These are phyloP conservation scores for Aspergillus tanneri DNA, from an alignment of 2,329 filamentous ascomycete species.

Conservation along the genomic window DNA sequence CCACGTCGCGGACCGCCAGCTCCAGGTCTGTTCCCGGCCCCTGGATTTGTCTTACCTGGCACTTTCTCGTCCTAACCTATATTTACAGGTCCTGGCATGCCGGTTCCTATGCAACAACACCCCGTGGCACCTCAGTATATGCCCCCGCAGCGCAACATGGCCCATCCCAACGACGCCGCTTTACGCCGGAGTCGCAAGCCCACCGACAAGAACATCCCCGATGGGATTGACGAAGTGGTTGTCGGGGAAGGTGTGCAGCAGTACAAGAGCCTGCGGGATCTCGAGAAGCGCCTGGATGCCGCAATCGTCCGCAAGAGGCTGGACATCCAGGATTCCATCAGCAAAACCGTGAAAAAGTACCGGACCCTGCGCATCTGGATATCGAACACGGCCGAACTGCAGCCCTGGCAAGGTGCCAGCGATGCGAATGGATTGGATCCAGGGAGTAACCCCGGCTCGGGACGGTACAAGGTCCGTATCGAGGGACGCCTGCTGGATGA, in stretches of 20 bases:
- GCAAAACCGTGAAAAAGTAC: slow-evolving; percentile 72
- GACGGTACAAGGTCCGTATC: slow-evolving; percentile 79
- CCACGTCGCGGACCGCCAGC: slow-evolving; percentile 41
- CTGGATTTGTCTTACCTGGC: slow-evolving; percentile 11
- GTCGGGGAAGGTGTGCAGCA: slow-evolving; percentile 78
- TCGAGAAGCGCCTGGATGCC: slow-evolving; percentile 85
- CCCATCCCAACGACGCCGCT: slow-evolving; percentile 49
- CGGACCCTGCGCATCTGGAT: slow-evolving; percentile 91
- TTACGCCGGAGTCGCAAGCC: slow-evolving; percentile 84
- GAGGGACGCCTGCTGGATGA: slow-evolving; percentile 81
- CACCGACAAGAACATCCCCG: slow-evolving; percentile 91
- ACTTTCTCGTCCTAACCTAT: slow-evolving; percentile 18
- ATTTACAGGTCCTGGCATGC: slow-evolving; percentile 32
- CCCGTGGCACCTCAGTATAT: slow-evolving; percentile 40
- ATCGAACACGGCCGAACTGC: slow-evolving; percentile 89
- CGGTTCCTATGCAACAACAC: slow-evolving; percentile 39
- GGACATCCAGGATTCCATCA: slow-evolving; percentile 81
- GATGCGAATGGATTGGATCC: slow-evolving; percentile 70
- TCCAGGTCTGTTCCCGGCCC: slow-evolving; percentile 34
- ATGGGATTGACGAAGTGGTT: slow-evolving; percentile 78
- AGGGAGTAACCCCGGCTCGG: slow-evolving; percentile 37
- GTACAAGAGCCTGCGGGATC: slow-evolving; percentile 79
- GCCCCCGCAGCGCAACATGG: slow-evolving; percentile 37
- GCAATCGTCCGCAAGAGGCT: slow-evolving; percentile 92
- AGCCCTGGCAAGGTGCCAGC: slow-evolving; percentile 89